These are phyloP conservation scores for Nitzschia sp. DNA, from an alignment of 108 stramenopile species.

Conservation along the genomic window DNA sequence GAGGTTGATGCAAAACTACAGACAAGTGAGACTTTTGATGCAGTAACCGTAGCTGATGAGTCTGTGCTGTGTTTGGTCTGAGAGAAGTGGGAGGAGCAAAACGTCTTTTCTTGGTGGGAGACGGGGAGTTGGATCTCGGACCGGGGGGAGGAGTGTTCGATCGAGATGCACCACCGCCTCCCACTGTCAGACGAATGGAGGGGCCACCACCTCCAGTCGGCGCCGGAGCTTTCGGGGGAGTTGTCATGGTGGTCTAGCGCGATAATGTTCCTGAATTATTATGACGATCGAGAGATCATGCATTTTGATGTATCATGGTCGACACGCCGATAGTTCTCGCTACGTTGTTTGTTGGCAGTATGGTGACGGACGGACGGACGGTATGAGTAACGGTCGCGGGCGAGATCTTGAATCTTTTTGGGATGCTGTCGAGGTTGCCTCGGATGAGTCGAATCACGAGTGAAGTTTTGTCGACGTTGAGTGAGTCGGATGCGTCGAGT, in stretches of 20 bases:
- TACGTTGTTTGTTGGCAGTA: no score
- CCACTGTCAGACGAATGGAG: conserved; percentile 29
- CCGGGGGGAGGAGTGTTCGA: conserved; percentile 7
- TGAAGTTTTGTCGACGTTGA: no score
- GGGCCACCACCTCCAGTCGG: conserved; percentile 7
- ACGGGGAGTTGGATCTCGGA: not conserved
- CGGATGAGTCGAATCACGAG: no score
- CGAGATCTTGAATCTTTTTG: no score
- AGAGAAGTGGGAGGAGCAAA: conserved; percentile 21
- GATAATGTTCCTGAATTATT: no score
- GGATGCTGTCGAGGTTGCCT: no score
- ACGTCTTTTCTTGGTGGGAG: conserved; percentile 32
- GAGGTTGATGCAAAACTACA: conserved; percentile 24
- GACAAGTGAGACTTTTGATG: conserved; percentile 39
- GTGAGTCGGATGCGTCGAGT: no score
- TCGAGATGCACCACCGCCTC: conserved; percentile 10
- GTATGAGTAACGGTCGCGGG: no score
- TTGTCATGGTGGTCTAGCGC: conserved; percentile 9
- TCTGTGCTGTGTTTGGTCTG: conserved; percentile 38
- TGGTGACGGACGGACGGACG: no score
- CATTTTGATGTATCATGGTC: no score
- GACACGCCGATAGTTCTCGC: no score
- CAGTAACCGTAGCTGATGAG: conserved; percentile 29
- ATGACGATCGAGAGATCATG: no score
- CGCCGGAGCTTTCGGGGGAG: not conserved